Percentiles rank a stretch among this genome's conserved stretches.
These are phyloP conservation scores for Bothriochloa decipiens DNA, from an alignment of 176 grass and related monocot species.

Conservation along the genomic window DNA sequence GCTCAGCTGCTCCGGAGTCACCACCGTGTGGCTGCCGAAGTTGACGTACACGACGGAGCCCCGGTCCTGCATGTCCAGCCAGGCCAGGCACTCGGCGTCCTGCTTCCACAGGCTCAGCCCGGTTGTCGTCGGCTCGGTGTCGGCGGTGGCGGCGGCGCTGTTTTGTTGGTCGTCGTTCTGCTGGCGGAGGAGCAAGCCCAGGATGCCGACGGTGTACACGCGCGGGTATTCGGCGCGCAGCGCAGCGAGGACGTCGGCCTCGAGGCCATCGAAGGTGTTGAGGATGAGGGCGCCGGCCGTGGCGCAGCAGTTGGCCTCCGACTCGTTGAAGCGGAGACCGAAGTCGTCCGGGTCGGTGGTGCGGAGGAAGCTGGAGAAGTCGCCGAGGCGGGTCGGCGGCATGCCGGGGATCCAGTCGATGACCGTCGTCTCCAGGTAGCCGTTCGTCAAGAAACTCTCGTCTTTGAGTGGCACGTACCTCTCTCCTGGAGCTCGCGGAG, in stretches of 20 bases:
- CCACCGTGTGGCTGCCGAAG: constrained; percentile 58
- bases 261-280: background rate
- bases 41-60: constrained; percentile 64
- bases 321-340: background rate
- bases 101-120: constrained; percentile 21
- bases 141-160: background rate
- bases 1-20: constrained; percentile 20
- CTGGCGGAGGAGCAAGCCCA: background rate
- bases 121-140: background rate
- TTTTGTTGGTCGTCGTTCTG: background rate
- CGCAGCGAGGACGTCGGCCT: constrained; percentile 8
- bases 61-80: background rate
- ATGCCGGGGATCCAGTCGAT: background rate
- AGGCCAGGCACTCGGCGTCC: constrained; percentile 5
- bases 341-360: constrained; percentile 1
- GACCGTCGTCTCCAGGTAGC: background rate
- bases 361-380: background rate
- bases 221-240: background rate
- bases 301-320: background rate
- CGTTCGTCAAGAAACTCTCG: background rate
- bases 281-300: background rate
- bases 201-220: background rate
- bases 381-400: background rate
- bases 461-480: background rate
- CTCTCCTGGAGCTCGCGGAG: background rate